Conservation (phyloP, 2,329 filamentous ascomycete genomes). For the Cryphonectria naterciae region DNA sequence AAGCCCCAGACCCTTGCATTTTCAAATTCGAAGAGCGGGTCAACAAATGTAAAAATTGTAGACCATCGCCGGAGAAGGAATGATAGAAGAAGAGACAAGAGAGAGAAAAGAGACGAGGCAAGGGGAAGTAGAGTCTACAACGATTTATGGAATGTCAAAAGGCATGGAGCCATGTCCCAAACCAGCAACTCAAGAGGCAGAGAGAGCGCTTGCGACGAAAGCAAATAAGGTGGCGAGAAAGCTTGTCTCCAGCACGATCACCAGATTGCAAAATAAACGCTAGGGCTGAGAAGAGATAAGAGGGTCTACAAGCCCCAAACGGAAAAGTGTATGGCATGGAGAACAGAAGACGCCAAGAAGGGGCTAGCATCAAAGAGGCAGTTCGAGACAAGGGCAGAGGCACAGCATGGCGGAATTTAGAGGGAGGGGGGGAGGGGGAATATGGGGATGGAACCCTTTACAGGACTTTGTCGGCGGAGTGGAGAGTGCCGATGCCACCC, state of each 20-base stretch:
- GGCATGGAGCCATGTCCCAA: background rate
- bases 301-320: background rate
- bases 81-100: background rate
- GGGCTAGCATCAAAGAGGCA: slow-evolving; percentile 9
- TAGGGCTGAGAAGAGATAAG: slow-evolving; percentile 10
- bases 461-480: background rate
- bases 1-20: background rate
- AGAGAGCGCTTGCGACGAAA: background rate
- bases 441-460: too few species aligned
- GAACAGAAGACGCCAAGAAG: background rate
- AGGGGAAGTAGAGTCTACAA: background rate
- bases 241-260: background rate
- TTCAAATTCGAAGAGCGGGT: background rate
- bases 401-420: background rate
- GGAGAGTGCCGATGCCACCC: slow-evolving; percentile 3
- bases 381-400: background rate
- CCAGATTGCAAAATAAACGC: background rate
- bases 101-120: background rate
- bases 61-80: background rate
- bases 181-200: background rate
- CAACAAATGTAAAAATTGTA: background rate
- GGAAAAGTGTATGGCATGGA: background rate
- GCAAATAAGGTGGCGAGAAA: background rate
- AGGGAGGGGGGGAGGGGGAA: background rate
- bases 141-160: slow-evolving; percentile 2